Base-by-base conservation (phyloP, 2,329 filamentous ascomycete species). In the Thermomyces lanuginosus region DNA sequence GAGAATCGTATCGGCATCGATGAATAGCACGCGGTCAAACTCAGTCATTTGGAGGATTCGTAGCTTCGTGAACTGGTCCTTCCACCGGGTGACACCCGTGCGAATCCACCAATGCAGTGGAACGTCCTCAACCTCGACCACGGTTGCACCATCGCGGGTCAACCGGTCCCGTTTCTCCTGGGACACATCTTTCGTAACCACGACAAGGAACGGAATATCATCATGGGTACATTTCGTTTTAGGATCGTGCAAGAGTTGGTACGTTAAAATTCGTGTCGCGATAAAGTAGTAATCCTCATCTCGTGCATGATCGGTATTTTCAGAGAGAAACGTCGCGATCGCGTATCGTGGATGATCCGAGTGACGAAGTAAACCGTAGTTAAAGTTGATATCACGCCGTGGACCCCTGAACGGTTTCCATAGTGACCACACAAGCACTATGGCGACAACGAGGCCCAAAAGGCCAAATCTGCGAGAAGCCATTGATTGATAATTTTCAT, bases 1-100 rank as follows among this genome's bases (percentile, higher is more conserved):
- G 19, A 61, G 34, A 10, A 58, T 29, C 6, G 47, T 56, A 36
- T 62, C 58, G 13, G 54, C 49, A 32, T 62, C 58, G 33, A 61
- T 39, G 36, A 57, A 59, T n/a, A 57, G 43, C 14, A 61, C 35
- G 4, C 52, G 46, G 7, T 53, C 44, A 37, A 51, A 61, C 26
- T 60, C 36, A 3, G 46, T 50, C 43, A 23, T 27, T 29, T 56
- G 42, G 22, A 59, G 50, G 4, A 60, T 34, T 7, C 53, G 48
- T 9, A 62, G 45, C 39, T 61, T 61, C 12, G 48, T 53, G 36
- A 60, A 56, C 30, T 53, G 46, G 30, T 61, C 54, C 18, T 51
- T 49, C 52, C 53, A 61, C 21, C 56, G 43, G 2, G 43, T 39
- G 4, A 53, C 44, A 4, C 47, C 47, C 0, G 50, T 49, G 16